Evolutionary conservation across 345 rosid species (phyloP).

Genomic region (Gossypium arboreum): DNA sequence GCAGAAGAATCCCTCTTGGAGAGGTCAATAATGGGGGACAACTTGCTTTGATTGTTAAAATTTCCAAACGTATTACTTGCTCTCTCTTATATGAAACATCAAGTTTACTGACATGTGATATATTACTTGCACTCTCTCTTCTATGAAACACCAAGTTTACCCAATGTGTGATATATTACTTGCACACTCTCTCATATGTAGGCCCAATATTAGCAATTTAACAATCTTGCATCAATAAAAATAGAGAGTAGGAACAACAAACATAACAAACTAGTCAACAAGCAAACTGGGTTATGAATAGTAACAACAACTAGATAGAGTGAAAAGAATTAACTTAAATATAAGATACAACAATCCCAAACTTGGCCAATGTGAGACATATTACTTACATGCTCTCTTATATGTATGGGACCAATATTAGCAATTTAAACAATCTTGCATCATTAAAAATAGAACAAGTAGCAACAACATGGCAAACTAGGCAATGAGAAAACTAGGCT

Average conservation of each 20-base stretch:
- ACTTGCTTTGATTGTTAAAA: background rate
- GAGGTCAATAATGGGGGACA: background rate
- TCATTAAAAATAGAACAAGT: too few species aligned
- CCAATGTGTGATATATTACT: background rate
- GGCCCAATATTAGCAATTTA: background rate
- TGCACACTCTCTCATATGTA: too few species aligned
- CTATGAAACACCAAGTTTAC: background rate
- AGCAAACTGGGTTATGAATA: too few species aligned
- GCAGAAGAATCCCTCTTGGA: background rate
- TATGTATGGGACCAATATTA: too few species aligned
- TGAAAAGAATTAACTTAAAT: too few species aligned
- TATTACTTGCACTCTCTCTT: background rate
- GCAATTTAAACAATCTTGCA: too few species aligned
- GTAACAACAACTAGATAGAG: too few species aligned
- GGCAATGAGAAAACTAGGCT: background rate
- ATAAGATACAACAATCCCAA: too few species aligned
- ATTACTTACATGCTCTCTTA: too few species aligned
- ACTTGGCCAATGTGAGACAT: too few species aligned
- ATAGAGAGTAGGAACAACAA: background rate
- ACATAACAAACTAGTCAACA: too few species aligned
- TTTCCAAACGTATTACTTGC: background rate
- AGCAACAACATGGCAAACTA: background rate
- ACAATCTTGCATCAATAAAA: background rate
- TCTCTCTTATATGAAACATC: background rate
- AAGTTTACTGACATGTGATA: background rate